Evolutionary conservation across 148 eudicot species (phyloP), one percentile per base, ranked within the genome.

Genomic region (Silene conica): DNA sequence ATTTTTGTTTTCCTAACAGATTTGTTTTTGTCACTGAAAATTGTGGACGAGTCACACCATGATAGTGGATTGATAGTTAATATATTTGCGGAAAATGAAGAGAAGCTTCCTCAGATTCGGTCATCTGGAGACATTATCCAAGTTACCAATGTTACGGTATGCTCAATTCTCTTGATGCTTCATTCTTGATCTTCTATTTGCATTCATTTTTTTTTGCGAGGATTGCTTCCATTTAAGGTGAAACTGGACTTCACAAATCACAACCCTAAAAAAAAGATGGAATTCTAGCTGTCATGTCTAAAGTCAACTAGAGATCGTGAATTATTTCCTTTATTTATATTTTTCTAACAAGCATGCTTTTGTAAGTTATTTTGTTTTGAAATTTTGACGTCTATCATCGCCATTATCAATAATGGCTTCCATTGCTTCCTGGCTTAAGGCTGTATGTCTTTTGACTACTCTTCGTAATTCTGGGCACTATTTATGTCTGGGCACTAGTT

Each of bases 41-140:
- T 94, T 31, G 84, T 91, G 63, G 98, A 94, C 77, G 92, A 86
- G 46, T 83, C 98, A 23, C 75, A 76, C 72, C 54, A 90, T 21
- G 79, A 63, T 71, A 82, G 75, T 65, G 93, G 97, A 62, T 79
- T 94, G 71, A 55, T 82, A 25, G 86, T 94, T 59, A 87, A 82
- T 69, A 16, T 92, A 38, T 94, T 91, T 81, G 89, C 83, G 76
- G 88, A 82, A 82, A 80, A 79, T 60, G 77, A 80, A 86, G 86
- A 81, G 16, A 82, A 83, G 73, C 98, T 94, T 73, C 97, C 98
- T 22, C 80, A 64, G 38, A 83, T 92, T 60, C 80, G 84, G 74
- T 78, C 84, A 62, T 77, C 75, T 46, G 98, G 96, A 25, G 96
- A 94, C 74, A 87, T 94, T 22, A 81, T 94, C 72, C 78, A 74